Evolutionary conservation across 495 filamentous ascomycete genomes (phyloP).

Genomic region (Penicillium cosmopolitanum): DNA sequence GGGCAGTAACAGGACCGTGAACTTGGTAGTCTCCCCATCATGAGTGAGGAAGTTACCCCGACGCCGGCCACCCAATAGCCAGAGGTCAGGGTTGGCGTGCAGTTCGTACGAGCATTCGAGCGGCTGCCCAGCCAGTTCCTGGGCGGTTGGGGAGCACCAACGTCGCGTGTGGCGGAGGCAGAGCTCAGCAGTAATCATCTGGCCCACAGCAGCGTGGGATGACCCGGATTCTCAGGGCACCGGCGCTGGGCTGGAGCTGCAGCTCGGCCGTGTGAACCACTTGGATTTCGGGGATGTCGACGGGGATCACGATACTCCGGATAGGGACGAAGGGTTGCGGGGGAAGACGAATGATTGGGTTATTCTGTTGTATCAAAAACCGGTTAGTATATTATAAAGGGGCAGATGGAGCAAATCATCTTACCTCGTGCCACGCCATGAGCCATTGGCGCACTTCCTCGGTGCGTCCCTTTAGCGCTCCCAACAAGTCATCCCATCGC

Average conservation of each 20-base stretch:
- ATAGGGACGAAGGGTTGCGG: slow-evolving; percentile 34
- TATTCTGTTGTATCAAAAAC: slow-evolving; percentile 29
- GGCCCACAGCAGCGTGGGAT: slow-evolving; percentile 60
- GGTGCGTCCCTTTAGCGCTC: slow-evolving; percentile 41
- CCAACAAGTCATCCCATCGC: slow-evolving; percentile 47
- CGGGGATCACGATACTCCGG: slow-evolving; percentile 57
- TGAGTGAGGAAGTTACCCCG: slow-evolving; percentile 73
- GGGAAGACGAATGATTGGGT: slow-evolving; percentile 42
- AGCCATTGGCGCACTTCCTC: slow-evolving; percentile 48
- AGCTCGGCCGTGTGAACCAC: slow-evolving; percentile 85
- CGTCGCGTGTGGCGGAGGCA: slow-evolving; percentile 74
- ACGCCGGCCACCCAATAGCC: slow-evolving; percentile 82
- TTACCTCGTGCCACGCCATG: slow-evolving; percentile 52
- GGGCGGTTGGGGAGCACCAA: slow-evolving; percentile 64
- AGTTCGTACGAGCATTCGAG: slow-evolving; percentile 86
- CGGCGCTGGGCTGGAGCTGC: slow-evolving; percentile 46
- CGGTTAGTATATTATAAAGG: slow-evolving; percentile 10
- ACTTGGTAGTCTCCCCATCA: slow-evolving; percentile 50
- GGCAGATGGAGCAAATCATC: slow-evolving; percentile 19
- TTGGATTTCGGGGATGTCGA: slow-evolving; percentile 84
- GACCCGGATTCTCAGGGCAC: slow-evolving; percentile 26
- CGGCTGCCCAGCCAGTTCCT: slow-evolving; percentile 46
- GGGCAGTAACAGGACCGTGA: slow-evolving; percentile 75
- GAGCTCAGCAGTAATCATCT: slow-evolving; percentile 72
- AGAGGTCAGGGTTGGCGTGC: slow-evolving; percentile 71